Evolutionary conservation across 2,329 filamentous ascomycete genomes (phyloP).

Genomic region (Curvularia verruculosa): DNA sequence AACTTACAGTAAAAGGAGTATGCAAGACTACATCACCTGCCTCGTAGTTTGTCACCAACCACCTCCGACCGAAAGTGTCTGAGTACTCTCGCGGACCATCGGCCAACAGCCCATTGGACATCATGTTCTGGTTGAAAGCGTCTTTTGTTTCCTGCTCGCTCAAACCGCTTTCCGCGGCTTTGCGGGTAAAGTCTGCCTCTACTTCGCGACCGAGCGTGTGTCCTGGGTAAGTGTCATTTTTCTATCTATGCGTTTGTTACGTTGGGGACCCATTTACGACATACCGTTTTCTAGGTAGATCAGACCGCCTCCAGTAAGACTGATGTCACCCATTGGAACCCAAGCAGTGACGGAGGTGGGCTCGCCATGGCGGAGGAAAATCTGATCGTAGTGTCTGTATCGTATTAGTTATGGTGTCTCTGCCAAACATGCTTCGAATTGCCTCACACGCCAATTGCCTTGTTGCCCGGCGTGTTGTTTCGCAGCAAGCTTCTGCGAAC

Average conservation of each 20-base stretch:
- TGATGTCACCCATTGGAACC: conserved; percentile 63
- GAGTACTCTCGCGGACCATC: conserved; percentile 57
- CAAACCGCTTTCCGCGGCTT: conserved; percentile 57
- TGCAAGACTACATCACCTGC: conserved; percentile 58
- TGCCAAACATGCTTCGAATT: no score
- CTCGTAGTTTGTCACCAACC: conserved; percentile 61
- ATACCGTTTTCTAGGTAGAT: conserved; percentile 63
- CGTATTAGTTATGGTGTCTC: no score
- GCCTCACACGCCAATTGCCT: conserved; percentile 65
- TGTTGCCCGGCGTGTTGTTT: conserved; percentile 63
- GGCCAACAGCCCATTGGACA: conserved; percentile 60
- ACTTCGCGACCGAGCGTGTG: conserved; percentile 57
- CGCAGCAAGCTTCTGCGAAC: conserved; percentile 59
- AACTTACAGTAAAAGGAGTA: conserved; percentile 35
- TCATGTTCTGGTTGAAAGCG: conserved; percentile 63
- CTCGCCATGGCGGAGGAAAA: conserved; percentile 62
- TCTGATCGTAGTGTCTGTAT: conserved; percentile 69
- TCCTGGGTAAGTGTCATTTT: conserved; percentile 30
- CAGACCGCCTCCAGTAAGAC: conserved; percentile 62
- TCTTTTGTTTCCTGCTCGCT: conserved; percentile 57
- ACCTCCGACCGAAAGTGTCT: conserved; percentile 53
- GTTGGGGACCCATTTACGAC: neutral
- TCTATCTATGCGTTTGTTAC: neutral
- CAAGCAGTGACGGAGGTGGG: conserved; percentile 63
- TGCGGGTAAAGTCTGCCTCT: conserved; percentile 57